phyloP scores from a whole-genome alignment of 2,329 filamentous ascomycete species.

The Zelopaecilomyces penicillatus region DNA sequence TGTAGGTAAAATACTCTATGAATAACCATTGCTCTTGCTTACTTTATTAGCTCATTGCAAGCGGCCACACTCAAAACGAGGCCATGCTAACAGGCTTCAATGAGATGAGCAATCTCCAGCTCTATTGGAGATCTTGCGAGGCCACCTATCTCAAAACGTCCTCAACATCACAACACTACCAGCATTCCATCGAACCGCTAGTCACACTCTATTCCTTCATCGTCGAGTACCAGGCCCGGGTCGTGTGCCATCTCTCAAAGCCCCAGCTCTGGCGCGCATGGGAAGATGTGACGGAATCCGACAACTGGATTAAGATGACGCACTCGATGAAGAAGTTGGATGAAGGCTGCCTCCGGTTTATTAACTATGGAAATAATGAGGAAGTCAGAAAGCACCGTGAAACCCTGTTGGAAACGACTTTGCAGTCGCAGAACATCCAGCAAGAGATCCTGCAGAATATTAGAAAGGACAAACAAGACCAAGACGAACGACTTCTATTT shows the following conservation, averaged over 20 bases:
- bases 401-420: background rate
- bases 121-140: slow-evolving; percentile 12
- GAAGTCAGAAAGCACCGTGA: background rate
- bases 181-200: background rate
- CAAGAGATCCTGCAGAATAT: background rate
- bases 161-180: background rate
- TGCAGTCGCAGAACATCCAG: background rate
- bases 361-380: background rate
- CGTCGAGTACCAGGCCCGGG: background rate
- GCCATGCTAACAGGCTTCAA: slow-evolving; percentile 15
- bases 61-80: slow-evolving; percentile 7
- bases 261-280: slow-evolving; percentile 10
- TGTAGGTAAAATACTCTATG: slow-evolving; percentile 8
- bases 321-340: background rate
- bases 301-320: slow-evolving; percentile 5
- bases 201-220: background rate
- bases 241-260: slow-evolving; percentile 4
- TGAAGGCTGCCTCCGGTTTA: background rate
- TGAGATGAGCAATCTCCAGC: slow-evolving; percentile 7
- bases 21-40: background rate
- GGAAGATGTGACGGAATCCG: slow-evolving; percentile 5
- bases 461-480: no score
- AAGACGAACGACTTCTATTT: no score
- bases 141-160: slow-evolving; percentile 5
- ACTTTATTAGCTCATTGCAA: slow-evolving; percentile 6